phyloP scores from a whole-genome alignment of 495 filamentous ascomycete species.

The Polyplosphaeria fusca region DNA sequence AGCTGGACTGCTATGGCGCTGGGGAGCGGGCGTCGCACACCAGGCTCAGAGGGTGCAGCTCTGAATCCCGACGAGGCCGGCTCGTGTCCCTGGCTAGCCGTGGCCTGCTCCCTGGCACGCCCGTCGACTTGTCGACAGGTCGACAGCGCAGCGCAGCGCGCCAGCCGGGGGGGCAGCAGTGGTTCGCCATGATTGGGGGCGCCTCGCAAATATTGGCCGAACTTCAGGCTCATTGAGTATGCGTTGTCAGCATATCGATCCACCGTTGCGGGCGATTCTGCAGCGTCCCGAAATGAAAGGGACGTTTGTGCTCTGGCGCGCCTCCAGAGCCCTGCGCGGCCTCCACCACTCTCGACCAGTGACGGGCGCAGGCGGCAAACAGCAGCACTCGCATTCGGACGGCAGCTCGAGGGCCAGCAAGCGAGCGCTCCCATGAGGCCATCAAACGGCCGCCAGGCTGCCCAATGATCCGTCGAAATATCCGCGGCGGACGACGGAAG shows the following conservation, averaged over 20 bases:
- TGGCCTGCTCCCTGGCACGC: conserved; percentile 19
- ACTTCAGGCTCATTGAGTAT: conserved; percentile 34
- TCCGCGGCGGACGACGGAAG: conserved; percentile 26
- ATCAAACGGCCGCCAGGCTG: conserved; percentile 31
- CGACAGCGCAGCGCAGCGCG: conserved; percentile 4
- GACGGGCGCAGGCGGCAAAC: background rate
- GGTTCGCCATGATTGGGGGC: conserved; percentile 12
- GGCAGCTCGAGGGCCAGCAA: background rate
- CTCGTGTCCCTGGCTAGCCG: conserved; percentile 22
- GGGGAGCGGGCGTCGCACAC: conserved; percentile 17
- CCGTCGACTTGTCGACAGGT: conserved; percentile 2
- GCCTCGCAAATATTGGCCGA: conserved; percentile 28
- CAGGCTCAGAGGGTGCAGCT: conserved; percentile 22
- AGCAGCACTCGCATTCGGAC: background rate
- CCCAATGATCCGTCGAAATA: conserved; percentile 32
- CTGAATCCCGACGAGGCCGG: conserved; percentile 19
- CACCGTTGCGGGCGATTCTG: conserved; percentile 32
- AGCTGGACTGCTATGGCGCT: conserved; percentile 24
- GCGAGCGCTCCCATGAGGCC: conserved; percentile 25
- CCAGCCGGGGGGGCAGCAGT: background rate
- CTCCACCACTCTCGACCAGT: background rate
- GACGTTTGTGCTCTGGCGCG: conserved; percentile 21
- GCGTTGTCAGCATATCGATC: conserved; percentile 34
- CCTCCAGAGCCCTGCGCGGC: conserved; percentile 8
- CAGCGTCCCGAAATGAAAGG: conserved; percentile 36